Evolutionary conservation across 495 filamentous ascomycete species (phyloP), one percentile per base, ranked within the genome.

Genomic region (Xylaria palmicola): DNA sequence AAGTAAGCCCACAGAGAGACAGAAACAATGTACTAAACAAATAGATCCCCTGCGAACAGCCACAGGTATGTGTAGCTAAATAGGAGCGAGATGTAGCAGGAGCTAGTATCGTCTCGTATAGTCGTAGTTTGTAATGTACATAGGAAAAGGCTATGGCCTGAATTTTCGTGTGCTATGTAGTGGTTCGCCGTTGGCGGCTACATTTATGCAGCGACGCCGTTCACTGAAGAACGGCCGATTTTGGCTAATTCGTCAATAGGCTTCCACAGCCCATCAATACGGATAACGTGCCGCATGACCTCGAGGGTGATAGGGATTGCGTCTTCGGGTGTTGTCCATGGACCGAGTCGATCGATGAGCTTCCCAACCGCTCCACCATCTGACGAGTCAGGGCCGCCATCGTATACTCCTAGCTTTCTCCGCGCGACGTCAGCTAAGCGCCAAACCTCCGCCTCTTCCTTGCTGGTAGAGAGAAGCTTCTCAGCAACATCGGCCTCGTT

Each of bases 71-170:
- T 10, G 4, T 24, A 24, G 48, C 27, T 27, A 49, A 57, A 44
- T 63, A 64, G 57, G 4, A 45, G 58, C 24, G 34, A 34, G 50
- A 34, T 43, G 45, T 30, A 47, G 48, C 59, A 39, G 41, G 39
- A 26, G 45, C 34, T 59, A 65, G 65, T 63, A 63, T 65, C 62
- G 59, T 65, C 49, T 66, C 68, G 44, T 66, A 44, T 50, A 61
- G 54, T 66, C 66, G 62, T 71, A 54, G 68, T 65, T 62, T 62
- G 37, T 66, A 66, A 64, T 65, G 63, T 71, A 68, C 66, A 68
- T 63, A 57, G 60, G 32, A 54, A 66, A 32, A 37, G 22, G 50
- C 12, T 39, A 52, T 34, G 24, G 49, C 15, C 44, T 9, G 36
- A 15, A 10, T 52, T 37, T 45, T 27, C 22, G 24, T 29, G 30